These are phyloP conservation scores for Gastrolobium bilobum DNA, from an alignment of 306 rosid species.

Conservation along the genomic window DNA sequence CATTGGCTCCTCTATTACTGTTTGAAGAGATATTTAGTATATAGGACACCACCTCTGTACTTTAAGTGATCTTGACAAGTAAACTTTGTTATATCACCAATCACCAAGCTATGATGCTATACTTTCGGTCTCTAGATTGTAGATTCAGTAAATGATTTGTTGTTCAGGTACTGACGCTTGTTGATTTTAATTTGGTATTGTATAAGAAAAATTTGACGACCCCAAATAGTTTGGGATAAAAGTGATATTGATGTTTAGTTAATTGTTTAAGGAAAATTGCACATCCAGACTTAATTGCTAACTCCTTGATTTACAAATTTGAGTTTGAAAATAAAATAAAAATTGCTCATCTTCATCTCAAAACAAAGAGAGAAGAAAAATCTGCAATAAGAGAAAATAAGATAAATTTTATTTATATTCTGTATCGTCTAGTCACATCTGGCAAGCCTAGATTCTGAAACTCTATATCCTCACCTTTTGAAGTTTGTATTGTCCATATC, in stretches of 20 bases:
- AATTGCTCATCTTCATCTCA: not conserved
- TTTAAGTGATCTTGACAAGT: slow-evolving; percentile 23
- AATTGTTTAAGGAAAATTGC: not conserved
- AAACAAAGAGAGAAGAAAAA: not conserved
- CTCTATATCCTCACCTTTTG: not conserved
- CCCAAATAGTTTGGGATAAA: too few relatives aligned
- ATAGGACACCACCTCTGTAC: not conserved
- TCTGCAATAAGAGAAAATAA: not conserved
- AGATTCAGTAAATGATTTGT: slow-evolving; percentile 1
- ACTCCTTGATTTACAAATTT: slow-evolving; percentile 18
- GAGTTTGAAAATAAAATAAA: not conserved
- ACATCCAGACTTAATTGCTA: not conserved
- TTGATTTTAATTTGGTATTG: not conserved
- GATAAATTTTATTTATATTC: not conserved
- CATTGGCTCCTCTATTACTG: not conserved
- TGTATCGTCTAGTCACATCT: not conserved
- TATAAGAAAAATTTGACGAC: not conserved
- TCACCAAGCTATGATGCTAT: slow-evolving; percentile 9
- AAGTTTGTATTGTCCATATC: not conserved
- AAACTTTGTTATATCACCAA: not conserved
- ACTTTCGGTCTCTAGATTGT: slow-evolving; percentile 28
- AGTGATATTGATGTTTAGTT: too few relatives aligned
- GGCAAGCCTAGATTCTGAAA: slow-evolving; percentile 33
- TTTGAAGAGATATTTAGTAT: slow-evolving; percentile 13
- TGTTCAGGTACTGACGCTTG: not conserved